Percentiles rank a stretch among this genome's conserved stretches.
phyloP scores from a whole-genome alignment of 371 early-diverging fungal genomes.

The Mucor piriformis region DNA sequence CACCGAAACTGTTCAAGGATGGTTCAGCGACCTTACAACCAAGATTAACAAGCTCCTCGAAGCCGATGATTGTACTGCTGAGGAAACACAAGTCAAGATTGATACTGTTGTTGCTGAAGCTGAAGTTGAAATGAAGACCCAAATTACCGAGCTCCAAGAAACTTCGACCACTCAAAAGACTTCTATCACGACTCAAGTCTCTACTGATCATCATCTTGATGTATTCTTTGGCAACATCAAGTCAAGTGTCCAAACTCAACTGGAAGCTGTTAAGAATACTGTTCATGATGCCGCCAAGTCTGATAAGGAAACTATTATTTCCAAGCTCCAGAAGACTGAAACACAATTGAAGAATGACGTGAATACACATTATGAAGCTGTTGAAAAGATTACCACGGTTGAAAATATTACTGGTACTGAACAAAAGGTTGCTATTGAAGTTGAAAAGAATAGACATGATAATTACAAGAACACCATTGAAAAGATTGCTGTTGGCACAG shows the following conservation, averaged over 20 bases:
- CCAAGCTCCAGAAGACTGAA: slow-evolving; percentile 20
- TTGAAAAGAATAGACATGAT: slow-evolving; percentile 15
- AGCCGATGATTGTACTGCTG: slow-evolving; percentile 20
- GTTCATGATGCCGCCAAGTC: slow-evolving; percentile 23
- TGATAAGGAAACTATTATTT: slow-evolving; percentile 23
- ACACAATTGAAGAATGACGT: slow-evolving; percentile 21
- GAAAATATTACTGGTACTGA: slow-evolving; percentile 22
- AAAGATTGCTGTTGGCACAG: slow-evolving; percentile 26
- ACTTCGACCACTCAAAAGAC: slow-evolving; percentile 4
- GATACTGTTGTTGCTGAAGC: slow-evolving; percentile 27
- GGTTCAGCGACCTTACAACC: slow-evolving; percentile 15
- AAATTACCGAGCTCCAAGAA: slow-evolving; percentile 23
- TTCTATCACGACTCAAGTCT: slow-evolving; percentile 13
- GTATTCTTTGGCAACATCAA: slow-evolving; percentile 37
- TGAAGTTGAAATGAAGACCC: slow-evolving; percentile 33
- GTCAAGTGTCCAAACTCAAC: slow-evolving; percentile 26
- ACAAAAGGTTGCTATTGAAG: neutral
- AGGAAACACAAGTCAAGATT: slow-evolving; percentile 26
- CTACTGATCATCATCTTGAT: slow-evolving; percentile 31
- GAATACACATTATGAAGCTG: slow-evolving; percentile 20
- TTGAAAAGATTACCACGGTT: slow-evolving; percentile 22
- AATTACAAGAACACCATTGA: slow-evolving; percentile 28
- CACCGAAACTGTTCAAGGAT: slow-evolving; percentile 24
- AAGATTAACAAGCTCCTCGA: slow-evolving; percentile 24
- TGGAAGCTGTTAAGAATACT: slow-evolving; percentile 26